phyloP scores from a whole-genome alignment of 768 basidiomycete species.

The Trametes cinnabarina region DNA sequence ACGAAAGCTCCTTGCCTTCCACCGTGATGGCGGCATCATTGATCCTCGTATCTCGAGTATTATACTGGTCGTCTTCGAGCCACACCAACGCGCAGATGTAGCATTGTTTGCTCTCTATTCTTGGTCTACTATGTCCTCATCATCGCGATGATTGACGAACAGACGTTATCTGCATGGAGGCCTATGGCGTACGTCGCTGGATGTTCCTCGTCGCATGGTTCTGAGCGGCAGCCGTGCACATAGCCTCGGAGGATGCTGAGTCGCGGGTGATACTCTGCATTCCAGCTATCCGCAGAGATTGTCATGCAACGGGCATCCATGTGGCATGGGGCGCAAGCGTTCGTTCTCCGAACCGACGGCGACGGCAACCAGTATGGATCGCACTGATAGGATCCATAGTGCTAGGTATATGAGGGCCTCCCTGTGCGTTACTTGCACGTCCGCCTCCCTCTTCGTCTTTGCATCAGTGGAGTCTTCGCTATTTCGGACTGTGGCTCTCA shows the following conservation, averaged over 20 bases:
- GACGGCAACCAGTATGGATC: neutral
- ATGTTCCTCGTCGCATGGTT: conserved; percentile 8
- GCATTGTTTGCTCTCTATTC: neutral
- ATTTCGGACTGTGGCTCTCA: neutral
- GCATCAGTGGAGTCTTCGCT: neutral
- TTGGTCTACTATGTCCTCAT: neutral
- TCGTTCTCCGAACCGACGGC: neutral
- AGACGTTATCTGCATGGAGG: conserved; percentile 9
- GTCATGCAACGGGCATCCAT: conserved; percentile 10
- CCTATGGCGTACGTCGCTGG: conserved; percentile 10
- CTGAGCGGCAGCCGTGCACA: conserved; percentile 9
- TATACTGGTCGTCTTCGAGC: neutral
- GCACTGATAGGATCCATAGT: neutral
- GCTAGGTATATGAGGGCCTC: conserved; percentile 5
- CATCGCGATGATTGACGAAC: neutral
- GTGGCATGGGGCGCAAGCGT: neutral
- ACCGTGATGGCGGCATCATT: neutral
- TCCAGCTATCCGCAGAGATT: conserved; percentile 1
- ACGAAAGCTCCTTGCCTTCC: neutral
- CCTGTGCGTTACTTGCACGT: neutral
- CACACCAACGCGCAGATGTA: neutral
- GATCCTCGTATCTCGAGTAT: too few relatives aligned
- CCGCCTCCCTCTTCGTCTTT: neutral
- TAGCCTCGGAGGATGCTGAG: conserved; percentile 8
- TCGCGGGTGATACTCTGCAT: neutral